Evolutionary conservation across 176 grass and related monocot species (phyloP).

Genomic region (Musa troglodytarum): DNA sequence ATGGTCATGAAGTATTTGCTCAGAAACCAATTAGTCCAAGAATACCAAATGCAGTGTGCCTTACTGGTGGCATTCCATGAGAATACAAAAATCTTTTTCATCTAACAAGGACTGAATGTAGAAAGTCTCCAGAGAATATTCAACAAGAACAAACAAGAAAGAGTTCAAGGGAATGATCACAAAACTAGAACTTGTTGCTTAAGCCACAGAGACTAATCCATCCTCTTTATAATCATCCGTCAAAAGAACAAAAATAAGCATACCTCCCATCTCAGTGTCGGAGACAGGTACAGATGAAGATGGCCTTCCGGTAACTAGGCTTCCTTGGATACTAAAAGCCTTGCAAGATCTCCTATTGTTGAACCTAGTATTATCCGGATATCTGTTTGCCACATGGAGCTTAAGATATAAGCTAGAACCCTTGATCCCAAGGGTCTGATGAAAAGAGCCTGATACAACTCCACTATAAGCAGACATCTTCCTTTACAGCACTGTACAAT

Average conservation of each 20-base stretch:
- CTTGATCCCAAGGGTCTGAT: slow-evolving; percentile 1
- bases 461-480: slow-evolving; percentile 7
- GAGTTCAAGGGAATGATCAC: background rate
- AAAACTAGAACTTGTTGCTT: too few relatives aligned
- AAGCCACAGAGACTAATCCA: background rate
- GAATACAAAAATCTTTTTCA: too few relatives aligned
- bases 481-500: background rate
- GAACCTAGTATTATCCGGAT: background rate
- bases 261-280: background rate
- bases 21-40: background rate
- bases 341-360: background rate
- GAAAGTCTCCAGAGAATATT: too few relatives aligned
- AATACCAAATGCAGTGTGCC: background rate
- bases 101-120: too few relatives aligned
- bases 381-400: background rate
- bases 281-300: slow-evolving; percentile 1
- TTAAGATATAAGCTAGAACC: background rate
- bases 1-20: too few relatives aligned
- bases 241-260: background rate
- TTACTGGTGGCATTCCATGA: background rate
- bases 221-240: background rate
- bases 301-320: slow-evolving; percentile 11
- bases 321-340: background rate
- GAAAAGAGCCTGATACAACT: background rate
- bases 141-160: too few relatives aligned